Base-by-base conservation (phyloP, 2,329 filamentous ascomycete species). In the Alternaria arbusti region DNA sequence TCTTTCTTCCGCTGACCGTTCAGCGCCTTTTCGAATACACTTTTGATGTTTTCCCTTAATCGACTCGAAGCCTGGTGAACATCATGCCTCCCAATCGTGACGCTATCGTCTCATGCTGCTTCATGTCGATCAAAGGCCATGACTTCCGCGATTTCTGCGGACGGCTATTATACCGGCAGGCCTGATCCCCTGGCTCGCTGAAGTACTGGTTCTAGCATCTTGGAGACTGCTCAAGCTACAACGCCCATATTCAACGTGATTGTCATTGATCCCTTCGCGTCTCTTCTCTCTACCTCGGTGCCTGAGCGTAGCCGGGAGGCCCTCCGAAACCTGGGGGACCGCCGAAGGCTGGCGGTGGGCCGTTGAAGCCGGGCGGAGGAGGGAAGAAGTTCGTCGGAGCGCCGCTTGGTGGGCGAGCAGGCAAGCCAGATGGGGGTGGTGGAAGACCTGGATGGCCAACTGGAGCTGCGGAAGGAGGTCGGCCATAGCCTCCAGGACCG, bases 351-450 rank as follows among this genome's bases (percentile, higher is more conserved):
- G 67, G 71, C 8, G 74, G 66, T 15, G 72, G 65, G 36, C 56
- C 65, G 44, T 63, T 66, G n/a, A 58, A 74, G 5, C 72, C 70
- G 40, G 66, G 57, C 3, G 75, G 75, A 6, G 76, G 76, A 26
- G 73, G 69, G 26, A 69, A 75, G 60, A 69, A 74, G 60, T 72
- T 76, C 6, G 71, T 61, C 58, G 86, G 84, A 13, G 87, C 89
- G 10, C 90, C 90, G 45, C 90, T 90, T 5, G 91, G 91, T n/a
- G 91, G 91, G 43, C 90, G 84, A 61, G 90, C 89, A 43, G 91
- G 90, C 25, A 90, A 77, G 26, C 86, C 86, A 8, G 86, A 82
- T 13, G 87, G 86, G 32, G 89, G 87, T 51, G 88, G 87, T 13
- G 87, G 85, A 13, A 90, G 85, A 28, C 88, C 84, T 59, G 83